phyloP scores from a whole-genome alignment of 2,329 filamentous ascomycete species.

The Blastomyces parvus region DNA sequence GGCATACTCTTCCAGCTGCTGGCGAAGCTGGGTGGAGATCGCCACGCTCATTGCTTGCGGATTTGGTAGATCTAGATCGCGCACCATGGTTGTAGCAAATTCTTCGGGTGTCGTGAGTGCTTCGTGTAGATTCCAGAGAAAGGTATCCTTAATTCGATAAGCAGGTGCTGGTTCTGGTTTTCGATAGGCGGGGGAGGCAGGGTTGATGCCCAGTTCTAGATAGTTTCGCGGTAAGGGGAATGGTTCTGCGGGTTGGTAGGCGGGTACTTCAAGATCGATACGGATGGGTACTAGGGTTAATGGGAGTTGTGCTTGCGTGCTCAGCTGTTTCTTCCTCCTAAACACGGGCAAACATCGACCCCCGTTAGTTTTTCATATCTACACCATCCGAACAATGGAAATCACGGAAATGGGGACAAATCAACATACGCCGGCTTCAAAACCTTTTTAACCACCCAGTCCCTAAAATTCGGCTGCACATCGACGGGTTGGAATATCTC shows the following conservation, averaged over 20 bases:
- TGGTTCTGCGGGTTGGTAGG: conserved; percentile 47
- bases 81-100: conserved; percentile 82
- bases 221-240: conserved; percentile 37
- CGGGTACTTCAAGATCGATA: conserved; percentile 84
- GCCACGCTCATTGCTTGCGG: conserved; percentile 59
- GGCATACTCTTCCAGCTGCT: conserved; percentile 91
- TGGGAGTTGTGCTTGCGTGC: conserved; percentile 64
- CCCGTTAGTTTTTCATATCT: background rate
- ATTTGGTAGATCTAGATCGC: conserved; percentile 84
- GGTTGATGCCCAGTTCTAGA: conserved; percentile 43
- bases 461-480: conserved; percentile 82
- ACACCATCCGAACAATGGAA: background rate
- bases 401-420: background rate
- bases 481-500: conserved; percentile 70
- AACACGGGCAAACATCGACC: background rate
- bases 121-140: conserved; percentile 96
- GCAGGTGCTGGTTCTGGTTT: conserved; percentile 69
- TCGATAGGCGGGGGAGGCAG: conserved; percentile 67
- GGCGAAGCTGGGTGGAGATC: conserved; percentile 88
- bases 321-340: conserved; percentile 51
- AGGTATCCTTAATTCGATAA: conserved; percentile 87
- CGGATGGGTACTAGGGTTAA: conserved; percentile 89
- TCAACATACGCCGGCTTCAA: conserved; percentile 36
- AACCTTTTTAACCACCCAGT: conserved; percentile 78
- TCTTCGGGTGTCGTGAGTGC: conserved; percentile 88